Conservation (phyloP, 768 basidiomycete species). For the Boletus vermiculosoides region DNA sequence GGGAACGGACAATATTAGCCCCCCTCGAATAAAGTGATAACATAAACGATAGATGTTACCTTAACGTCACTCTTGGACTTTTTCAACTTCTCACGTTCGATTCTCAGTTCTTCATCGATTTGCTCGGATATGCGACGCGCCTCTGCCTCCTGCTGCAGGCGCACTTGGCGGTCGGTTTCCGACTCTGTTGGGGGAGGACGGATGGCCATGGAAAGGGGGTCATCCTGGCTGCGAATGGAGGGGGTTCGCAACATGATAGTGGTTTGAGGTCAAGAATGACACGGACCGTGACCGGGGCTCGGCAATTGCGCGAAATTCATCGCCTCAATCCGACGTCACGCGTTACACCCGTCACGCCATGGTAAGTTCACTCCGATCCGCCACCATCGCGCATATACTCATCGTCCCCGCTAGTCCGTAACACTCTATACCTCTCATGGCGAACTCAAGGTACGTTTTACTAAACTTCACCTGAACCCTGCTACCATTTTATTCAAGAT, state of each 20-base stretch:
- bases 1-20: slow-evolving; percentile 21
- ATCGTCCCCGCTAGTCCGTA: slow-evolving; percentile 62
- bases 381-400: slow-evolving; percentile 24
- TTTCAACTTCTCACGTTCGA: slow-evolving; percentile 64
- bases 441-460: slow-evolving; percentile 76
- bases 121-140: slow-evolving; percentile 74
- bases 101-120: slow-evolving; percentile 77
- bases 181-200: slow-evolving; percentile 67
- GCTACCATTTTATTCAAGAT: slow-evolving; percentile 49
- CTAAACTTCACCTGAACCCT: not conserved
- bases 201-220: slow-evolving; percentile 68
- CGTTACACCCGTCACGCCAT: slow-evolving; percentile 31
- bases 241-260: slow-evolving; percentile 61
- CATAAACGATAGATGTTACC: slow-evolving; percentile 36
- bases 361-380: slow-evolving; percentile 26
- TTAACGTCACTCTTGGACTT: slow-evolving; percentile 74
- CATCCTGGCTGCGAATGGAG: slow-evolving; percentile 71
- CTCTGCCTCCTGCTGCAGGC: slow-evolving; percentile 67
- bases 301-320: not conserved
- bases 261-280: slow-evolving; percentile 30
- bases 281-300: not conserved
- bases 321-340: slow-evolving; percentile 14
- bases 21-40: not conserved
- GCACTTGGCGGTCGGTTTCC: slow-evolving; percentile 55
- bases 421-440: slow-evolving; percentile 93